Base-by-base conservation (phyloP, 768 basidiomycete genomes). In the Pleurotus citrinopileatus region DNA sequence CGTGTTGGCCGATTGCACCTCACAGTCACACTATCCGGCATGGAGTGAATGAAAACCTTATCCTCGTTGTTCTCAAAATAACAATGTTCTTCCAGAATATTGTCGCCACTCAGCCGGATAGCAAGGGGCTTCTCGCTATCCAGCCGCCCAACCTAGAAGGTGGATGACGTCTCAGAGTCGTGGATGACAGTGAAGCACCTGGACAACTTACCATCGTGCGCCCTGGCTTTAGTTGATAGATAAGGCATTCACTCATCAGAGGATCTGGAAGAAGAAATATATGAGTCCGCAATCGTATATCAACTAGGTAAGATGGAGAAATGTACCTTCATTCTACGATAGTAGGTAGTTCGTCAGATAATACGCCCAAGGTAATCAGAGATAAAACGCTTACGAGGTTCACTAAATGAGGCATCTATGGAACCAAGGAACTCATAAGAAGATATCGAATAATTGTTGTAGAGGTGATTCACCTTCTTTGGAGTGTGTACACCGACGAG, bases 401-500 rank as follows among this genome's bases (percentile, higher is more conserved):
- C 62, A 95, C 92, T 58, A 97, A 74, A 76, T 95, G 93, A 3
- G 94, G 92, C 85, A 91, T 94, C 90, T 94, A 63, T 53, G 19
- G 38, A 7, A 57, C 48, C 54, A 34, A 42, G 56, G 53, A 42
- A 63, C 58, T 50, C 47, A 56, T 57, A 45, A 36, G 43, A 15
- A 44, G 17, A 55, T 20, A 50, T 32, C 43, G 48, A 53, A 23
- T 54, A 60, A 25, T 44, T 38, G 61, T 52, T 17, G 53, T 52
- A 32, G 55, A 55, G 38, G 38, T 46, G 26, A 44, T 74, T 73
- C 84, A 83, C 91, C 80, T 87, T 93, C 80, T 98, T 98, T 26
- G 97, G 97, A 19, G 97, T 94, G 75, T 97, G 94, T 54, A 99
- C 97, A 47, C 97, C 96, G 54, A 98, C 90, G 53, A 91, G 73